Evolutionary conservation across 2,329 filamentous ascomycete species (phyloP).

Genomic region (Malbranchea cinnamomea): DNA sequence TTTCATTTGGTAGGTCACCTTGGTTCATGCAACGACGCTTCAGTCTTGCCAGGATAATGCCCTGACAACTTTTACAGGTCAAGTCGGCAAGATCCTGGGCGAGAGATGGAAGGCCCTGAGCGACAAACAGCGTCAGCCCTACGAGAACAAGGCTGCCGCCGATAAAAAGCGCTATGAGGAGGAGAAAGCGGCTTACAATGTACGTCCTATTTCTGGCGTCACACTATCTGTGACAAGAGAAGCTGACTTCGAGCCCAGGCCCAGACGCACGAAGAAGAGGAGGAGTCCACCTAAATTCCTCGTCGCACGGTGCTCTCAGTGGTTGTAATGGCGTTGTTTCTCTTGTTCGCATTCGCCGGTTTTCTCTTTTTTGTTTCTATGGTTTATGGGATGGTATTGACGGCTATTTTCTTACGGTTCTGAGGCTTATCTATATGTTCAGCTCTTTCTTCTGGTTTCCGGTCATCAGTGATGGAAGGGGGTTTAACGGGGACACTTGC

Average conservation of each 20-base stretch:
- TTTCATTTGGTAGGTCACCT: slow-evolving; percentile 66
- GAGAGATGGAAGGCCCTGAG: slow-evolving; percentile 96
- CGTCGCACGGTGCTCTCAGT: not conserved
- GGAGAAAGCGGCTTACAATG: slow-evolving; percentile 88
- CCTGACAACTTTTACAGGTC: slow-evolving; percentile 43
- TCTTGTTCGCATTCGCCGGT: slow-evolving; percentile 1
- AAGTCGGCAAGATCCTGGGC: slow-evolving; percentile 95
- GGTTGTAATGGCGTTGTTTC: slow-evolving; percentile 1
- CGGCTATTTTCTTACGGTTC: not conserved
- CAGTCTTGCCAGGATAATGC: too few relatives aligned
- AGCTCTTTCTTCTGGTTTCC: too few relatives aligned
- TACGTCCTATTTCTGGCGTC: slow-evolving; percentile 43
- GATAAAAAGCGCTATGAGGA: slow-evolving; percentile 99
- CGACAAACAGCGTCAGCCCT: slow-evolving; percentile 83
- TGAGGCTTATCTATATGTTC: slow-evolving; percentile 1
- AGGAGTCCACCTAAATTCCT: slow-evolving; percentile 9
- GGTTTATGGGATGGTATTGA: slow-evolving; percentile 8
- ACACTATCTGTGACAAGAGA: slow-evolving; percentile 22
- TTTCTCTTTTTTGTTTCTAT: slow-evolving; percentile 3
- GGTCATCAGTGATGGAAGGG: too few relatives aligned
- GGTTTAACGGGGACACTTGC: too few relatives aligned
- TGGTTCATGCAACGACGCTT: too few relatives aligned
- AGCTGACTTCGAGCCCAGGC: not conserved
- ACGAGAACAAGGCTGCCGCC: slow-evolving; percentile 87
- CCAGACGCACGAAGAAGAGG: slow-evolving; percentile 10